phyloP scores from a whole-genome alignment of 495 filamentous ascomycete species.

The Pseudotulostoma volvatum region DNA sequence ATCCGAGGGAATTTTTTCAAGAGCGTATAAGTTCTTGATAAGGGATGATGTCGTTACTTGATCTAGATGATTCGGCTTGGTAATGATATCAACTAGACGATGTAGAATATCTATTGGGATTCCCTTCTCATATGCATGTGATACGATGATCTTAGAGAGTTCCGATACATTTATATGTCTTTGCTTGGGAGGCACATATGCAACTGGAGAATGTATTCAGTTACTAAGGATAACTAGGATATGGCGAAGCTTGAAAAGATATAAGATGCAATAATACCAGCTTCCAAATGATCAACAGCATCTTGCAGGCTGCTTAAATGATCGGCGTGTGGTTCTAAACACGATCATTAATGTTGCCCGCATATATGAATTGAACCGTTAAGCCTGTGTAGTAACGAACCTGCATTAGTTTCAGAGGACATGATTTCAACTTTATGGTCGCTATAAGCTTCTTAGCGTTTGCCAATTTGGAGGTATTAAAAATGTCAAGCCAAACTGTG shows the following conservation, averaged over 20 bases:
- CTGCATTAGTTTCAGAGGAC: neutral
- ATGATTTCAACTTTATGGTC: neutral
- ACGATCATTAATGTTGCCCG: neutral
- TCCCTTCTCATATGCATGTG: slow-evolving; percentile 47
- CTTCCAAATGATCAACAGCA: slow-evolving; percentile 27
- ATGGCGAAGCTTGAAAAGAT: neutral
- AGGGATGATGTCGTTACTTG: slow-evolving; percentile 52
- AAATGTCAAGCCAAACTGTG: no score
- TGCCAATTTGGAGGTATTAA: no score
- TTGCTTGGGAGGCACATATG: slow-evolving; percentile 25
- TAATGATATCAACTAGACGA: slow-evolving; percentile 49
- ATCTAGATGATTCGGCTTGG: slow-evolving; percentile 50
- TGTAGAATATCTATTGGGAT: slow-evolving; percentile 42
- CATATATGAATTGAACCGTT: neutral
- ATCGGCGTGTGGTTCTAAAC: no score
- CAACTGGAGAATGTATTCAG: slow-evolving; percentile 17
- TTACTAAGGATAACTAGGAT: no score
- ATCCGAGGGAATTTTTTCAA: slow-evolving; percentile 41
- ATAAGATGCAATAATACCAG: slow-evolving; percentile 14
- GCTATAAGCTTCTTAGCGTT: no score
- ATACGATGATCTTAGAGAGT: slow-evolving; percentile 25
- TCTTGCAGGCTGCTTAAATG: slow-evolving; percentile 15
- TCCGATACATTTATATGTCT: slow-evolving; percentile 26
- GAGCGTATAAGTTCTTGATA: slow-evolving; percentile 61
- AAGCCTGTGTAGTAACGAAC: slow-evolving; percentile 1